Evolutionary conservation across 2,329 filamentous ascomycete genomes (phyloP).

Genomic region (Stenocarpella maydis): DNA sequence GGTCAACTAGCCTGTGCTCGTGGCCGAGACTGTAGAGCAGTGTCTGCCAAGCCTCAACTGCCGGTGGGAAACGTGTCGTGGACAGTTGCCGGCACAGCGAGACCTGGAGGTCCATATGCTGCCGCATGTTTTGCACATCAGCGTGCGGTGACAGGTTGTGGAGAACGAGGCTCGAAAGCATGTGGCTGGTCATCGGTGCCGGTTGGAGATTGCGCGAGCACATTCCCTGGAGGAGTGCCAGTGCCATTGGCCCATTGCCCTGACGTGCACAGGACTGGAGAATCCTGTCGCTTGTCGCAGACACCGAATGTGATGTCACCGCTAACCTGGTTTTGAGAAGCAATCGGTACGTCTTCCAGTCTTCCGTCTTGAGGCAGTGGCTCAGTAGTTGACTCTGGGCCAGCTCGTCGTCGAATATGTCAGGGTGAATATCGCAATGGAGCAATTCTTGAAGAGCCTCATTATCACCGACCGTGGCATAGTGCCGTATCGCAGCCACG

Average conservation of each 20-base stretch:
- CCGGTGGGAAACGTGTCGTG: slow-evolving; percentile 50
- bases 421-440: slow-evolving; percentile 61
- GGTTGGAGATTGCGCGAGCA: slow-evolving; percentile 43
- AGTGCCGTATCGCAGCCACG: slow-evolving; percentile 68
- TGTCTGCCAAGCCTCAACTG: slow-evolving; percentile 52
- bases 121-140: background rate
- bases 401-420: slow-evolving; percentile 59
- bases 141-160: slow-evolving; percentile 39
- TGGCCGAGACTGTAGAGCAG: slow-evolving; percentile 55
- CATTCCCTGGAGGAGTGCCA: slow-evolving; percentile 51
- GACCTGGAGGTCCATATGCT: slow-evolving; percentile 44
- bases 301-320: slow-evolving; percentile 42
- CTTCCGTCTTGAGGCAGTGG: slow-evolving; percentile 45
- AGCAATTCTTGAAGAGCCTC: slow-evolving; percentile 56
- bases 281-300: slow-evolving; percentile 46
- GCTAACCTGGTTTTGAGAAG: slow-evolving; percentile 54
- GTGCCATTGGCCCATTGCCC: slow-evolving; percentile 40
- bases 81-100: slow-evolving; percentile 48
- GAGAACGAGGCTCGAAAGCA: slow-evolving; percentile 43
- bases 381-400: slow-evolving; percentile 51
- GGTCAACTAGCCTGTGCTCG: slow-evolving; percentile 52
- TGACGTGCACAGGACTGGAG: slow-evolving; percentile 43
- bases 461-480: slow-evolving; percentile 66
- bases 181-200: slow-evolving; percentile 38
- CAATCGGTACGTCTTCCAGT: slow-evolving; percentile 53